Percentiles rank a stretch among this genome's conserved stretches.
Conservation (phyloP, 495 filamentous ascomycete species). For the Friedmanniomyces simplex region DNA sequence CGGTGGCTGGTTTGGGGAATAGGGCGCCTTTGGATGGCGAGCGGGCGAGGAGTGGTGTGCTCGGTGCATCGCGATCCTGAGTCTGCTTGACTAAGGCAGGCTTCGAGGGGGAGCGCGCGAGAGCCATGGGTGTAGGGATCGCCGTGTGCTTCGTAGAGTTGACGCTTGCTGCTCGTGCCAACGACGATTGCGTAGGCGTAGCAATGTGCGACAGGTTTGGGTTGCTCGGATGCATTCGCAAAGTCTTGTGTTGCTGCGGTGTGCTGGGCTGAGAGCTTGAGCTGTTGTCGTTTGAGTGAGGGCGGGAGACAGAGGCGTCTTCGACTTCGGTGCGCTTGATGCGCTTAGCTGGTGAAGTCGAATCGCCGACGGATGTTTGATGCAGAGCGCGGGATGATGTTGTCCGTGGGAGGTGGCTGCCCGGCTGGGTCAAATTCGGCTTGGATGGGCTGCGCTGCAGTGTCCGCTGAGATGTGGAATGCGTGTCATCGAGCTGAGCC, state of each 20-base stretch:
- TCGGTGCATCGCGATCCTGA: conserved; percentile 1
- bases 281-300: conserved; percentile 41
- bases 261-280: conserved; percentile 34
- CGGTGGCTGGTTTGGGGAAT: conserved; percentile 20
- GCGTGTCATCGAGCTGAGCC: conserved; percentile 51
- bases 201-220: conserved; percentile 44
- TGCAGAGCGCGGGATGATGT: conserved; percentile 29
- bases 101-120: conserved; percentile 17
- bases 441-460: conserved; percentile 29
- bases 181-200: conserved; percentile 73
- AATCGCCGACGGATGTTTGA: background rate
- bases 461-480: conserved; percentile 2
- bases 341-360: conserved; percentile 48
- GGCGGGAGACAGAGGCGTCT: conserved; percentile 47
- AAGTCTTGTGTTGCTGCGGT: conserved; percentile 29
- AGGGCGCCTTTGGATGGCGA: conserved; percentile 32
- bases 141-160: conserved; percentile 46
- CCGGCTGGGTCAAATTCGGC: conserved; percentile 32
- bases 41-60: conserved; percentile 12
- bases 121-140: conserved; percentile 45
- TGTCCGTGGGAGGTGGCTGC: conserved; percentile 24
- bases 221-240: conserved; percentile 18
- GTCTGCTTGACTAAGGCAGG: background rate
- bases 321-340: conserved; percentile 48
- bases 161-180: conserved; percentile 51